These are phyloP conservation scores for Thalassiosira profunda DNA, from an alignment of 108 stramenopile genomes.

Conservation along the genomic window DNA sequence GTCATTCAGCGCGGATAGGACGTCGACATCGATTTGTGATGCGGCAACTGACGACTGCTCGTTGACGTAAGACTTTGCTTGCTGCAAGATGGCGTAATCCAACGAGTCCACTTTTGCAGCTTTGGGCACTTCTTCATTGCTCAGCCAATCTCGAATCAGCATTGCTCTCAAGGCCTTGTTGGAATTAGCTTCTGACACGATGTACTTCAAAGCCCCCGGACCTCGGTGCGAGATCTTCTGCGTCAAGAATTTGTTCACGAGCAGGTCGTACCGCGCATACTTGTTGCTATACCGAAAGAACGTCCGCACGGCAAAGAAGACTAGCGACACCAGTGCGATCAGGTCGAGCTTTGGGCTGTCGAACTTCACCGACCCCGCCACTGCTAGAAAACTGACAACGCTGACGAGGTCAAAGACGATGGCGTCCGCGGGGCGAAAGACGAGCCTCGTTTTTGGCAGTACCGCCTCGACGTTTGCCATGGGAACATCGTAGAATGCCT, in stretches of 20 bases:
- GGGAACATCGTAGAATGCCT: constrained; percentile 74
- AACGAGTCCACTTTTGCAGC: constrained; percentile 29
- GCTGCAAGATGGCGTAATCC: constrained; percentile 11
- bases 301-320: constrained; percentile 68
- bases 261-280: constrained; percentile 82
- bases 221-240: constrained; percentile 75
- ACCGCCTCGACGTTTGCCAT: constrained; percentile 86
- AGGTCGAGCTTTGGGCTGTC: constrained; percentile 80
- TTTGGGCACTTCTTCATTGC: constrained; percentile 3
- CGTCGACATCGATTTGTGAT: constrained; percentile 53
- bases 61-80: constrained; percentile 33
- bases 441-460: constrained; percentile 76
- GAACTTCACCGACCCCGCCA: constrained; percentile 65
- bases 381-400: constrained; percentile 56
- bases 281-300: constrained; percentile 87
- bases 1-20: constrained; percentile 62
- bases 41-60: constrained; percentile 6
- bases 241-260: constrained; percentile 88
- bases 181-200: constrained; percentile 66
- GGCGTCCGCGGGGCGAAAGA: constrained; percentile 87
- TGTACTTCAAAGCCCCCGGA: constrained; percentile 68
- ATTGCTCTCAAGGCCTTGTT: constrained; percentile 67
- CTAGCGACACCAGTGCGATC: constrained; percentile 71
- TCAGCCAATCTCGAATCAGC: constrained; percentile 35
- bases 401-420: constrained; percentile 77